phyloP scores from a whole-genome alignment of 1,139 yeast species.

The Hyphopichia burtonii region DNA sequence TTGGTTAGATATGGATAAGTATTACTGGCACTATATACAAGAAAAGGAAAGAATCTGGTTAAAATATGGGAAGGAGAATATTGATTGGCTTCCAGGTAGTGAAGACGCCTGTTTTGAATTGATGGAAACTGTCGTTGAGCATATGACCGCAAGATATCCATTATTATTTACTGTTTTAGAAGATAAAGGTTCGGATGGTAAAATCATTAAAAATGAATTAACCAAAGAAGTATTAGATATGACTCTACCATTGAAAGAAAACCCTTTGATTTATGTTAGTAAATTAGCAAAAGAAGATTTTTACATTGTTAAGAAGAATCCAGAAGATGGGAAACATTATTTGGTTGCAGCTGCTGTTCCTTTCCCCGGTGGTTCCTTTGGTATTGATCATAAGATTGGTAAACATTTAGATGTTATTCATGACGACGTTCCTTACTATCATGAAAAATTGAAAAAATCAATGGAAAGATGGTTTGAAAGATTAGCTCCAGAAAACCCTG shows the following conservation, averaged over 20 bases:
- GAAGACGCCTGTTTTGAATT: slow-evolving; percentile 62
- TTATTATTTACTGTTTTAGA: slow-evolving; percentile 54
- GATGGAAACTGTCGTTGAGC: slow-evolving; percentile 60
- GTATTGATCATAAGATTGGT: slow-evolving; percentile 59
- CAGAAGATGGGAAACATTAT: slow-evolving; percentile 59
- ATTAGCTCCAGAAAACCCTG: slow-evolving; percentile 58
- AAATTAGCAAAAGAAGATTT: slow-evolving; percentile 76
- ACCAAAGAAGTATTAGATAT: slow-evolving; percentile 63
- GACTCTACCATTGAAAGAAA: slow-evolving; percentile 57
- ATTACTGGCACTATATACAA: slow-evolving; percentile 62
- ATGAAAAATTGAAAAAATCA: slow-evolving; percentile 60
- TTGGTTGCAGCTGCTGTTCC: slow-evolving; percentile 75
- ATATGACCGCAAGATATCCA: slow-evolving; percentile 63
- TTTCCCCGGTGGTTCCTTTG: slow-evolving; percentile 76
- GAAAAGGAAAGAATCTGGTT: slow-evolving; percentile 60
- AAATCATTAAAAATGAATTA: slow-evolving; percentile 55
- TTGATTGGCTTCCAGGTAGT: slow-evolving; percentile 70
- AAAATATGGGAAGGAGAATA: slow-evolving; percentile 58
- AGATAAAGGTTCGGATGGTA: slow-evolving; percentile 28
- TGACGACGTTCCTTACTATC: slow-evolving; percentile 69
- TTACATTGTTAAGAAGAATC: slow-evolving; percentile 54
- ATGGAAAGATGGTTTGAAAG: slow-evolving; percentile 76
- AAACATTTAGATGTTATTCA: slow-evolving; percentile 63
- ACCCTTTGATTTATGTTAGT: slow-evolving; percentile 62
- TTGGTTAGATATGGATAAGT: slow-evolving; percentile 80